Base-by-base conservation (phyloP, 129 eudicot genomes). In the Escallonia rubra region DNA sequence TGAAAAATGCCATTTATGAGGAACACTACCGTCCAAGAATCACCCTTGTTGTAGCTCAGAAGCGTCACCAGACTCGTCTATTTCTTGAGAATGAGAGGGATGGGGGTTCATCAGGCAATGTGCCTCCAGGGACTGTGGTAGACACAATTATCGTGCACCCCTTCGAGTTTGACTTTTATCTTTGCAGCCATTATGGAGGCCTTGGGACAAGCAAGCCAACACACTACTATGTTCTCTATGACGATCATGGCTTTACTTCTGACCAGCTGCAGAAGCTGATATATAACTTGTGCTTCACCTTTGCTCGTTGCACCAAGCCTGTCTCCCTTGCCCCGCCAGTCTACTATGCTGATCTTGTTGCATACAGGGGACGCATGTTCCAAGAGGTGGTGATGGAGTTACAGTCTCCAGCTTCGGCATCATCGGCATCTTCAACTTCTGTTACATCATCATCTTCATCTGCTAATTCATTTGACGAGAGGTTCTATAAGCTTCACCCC, bases 181-280 rank as follows among this genome's bases (percentile, higher is more conserved):
- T 85, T 7, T 81, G 83, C 73, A 85, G 94, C 68, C 94, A 88
- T 34, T 76, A 63, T 68, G 96, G 97, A 4, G 71, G 81, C 12
- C 69, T 85, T 12, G 97, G 96, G 41, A 88, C 97, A 0, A 91
- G 94, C 71, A 88, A 86, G 78, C 77, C 97, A 10, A 83, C 96
- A 3, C 96, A 83, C 64, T 91, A 91, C 78, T 47, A 82, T 10
- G 91, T 78, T 16, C 71, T 88, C 2, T 83, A 76, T 77, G 96
- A 88, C 44, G 93, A 83, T 57, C 76, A 72, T 13, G 23, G 45
- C 0, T 83, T 91, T 43, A 63, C 83, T 1, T 79, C 97, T 4
- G 85, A 91, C 40, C 51, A 62, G 68, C 9, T 90, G 66, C 97
- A 87, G 80, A 48, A 82, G 69, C 74, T 90, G 50, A 56, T 74